Evolutionary conservation across 352 stramenopile species (phyloP).

Genomic region (Phytopythium sindhum): DNA sequence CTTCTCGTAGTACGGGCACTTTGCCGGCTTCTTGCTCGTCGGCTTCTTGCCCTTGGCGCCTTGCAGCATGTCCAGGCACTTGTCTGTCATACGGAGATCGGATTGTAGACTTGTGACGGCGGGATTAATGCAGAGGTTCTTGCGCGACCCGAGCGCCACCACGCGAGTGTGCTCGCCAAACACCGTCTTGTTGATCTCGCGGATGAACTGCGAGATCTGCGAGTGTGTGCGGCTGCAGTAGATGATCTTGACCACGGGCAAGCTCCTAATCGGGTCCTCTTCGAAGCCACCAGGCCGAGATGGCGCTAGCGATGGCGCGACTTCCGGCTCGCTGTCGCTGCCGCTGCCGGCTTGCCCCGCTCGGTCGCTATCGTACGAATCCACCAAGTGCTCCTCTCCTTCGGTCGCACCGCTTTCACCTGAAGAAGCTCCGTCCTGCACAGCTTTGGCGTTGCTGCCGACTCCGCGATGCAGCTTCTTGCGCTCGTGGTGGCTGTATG

Average conservation of each 20-base stretch:
- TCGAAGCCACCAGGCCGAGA: neutral
- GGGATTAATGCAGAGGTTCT: constrained; percentile 81
- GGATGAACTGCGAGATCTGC: constrained; percentile 87
- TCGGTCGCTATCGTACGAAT: constrained; percentile 73
- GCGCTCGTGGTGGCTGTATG: constrained; percentile 62
- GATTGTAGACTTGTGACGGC: constrained; percentile 60
- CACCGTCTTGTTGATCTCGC: constrained; percentile 81
- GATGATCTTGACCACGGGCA: constrained; percentile 79
- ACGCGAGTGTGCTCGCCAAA: constrained; percentile 73
- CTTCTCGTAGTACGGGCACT: constrained; percentile 84
- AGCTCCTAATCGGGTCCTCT: constrained; percentile 22
- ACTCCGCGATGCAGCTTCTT: constrained; percentile 26
- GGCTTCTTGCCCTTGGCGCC: constrained; percentile 46
- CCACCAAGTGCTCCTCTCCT: constrained; percentile 62
- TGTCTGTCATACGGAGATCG: constrained; percentile 81
- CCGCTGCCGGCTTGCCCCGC: constrained; percentile 11
- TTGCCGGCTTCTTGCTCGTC: constrained; percentile 40
- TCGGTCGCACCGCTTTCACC: constrained; percentile 11
- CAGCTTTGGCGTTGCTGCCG: constrained; percentile 4
- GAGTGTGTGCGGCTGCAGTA: constrained; percentile 91
- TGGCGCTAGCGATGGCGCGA: neutral
- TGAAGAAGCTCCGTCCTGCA: neutral
- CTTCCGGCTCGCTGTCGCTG: constrained; percentile 36
- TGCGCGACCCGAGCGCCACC: constrained; percentile 79
- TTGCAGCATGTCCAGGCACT: constrained; percentile 86